Percentiles rank a stretch among this genome's conserved stretches.
phyloP scores from a whole-genome alignment of 768 basidiomycete species.

The Boletus tylopilopsis region DNA sequence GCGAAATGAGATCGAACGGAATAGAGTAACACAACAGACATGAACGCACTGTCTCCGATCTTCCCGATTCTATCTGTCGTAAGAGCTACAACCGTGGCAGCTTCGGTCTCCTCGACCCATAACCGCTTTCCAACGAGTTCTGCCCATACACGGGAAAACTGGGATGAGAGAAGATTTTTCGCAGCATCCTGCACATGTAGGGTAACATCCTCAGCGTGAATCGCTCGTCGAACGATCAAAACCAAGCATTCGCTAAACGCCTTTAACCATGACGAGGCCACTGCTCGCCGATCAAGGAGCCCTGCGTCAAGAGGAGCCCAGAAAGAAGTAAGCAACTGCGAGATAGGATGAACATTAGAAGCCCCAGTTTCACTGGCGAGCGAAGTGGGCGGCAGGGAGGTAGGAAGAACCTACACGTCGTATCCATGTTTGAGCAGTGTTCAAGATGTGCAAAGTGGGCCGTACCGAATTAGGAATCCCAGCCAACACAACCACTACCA shows the following conservation, averaged over 20 bases:
- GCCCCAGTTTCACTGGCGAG: neutral
- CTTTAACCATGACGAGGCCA: slow-evolving; percentile 57
- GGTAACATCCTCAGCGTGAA: slow-evolving; percentile 1
- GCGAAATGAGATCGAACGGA: slow-evolving; percentile 21
- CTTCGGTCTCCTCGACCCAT: slow-evolving; percentile 43
- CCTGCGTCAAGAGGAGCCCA: slow-evolving; percentile 71
- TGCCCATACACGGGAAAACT: slow-evolving; percentile 47
- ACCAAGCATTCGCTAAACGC: slow-evolving; percentile 67
- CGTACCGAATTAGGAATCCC: slow-evolving; percentile 71
- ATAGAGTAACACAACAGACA: slow-evolving; percentile 18
- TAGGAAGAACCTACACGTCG: slow-evolving; percentile 18
- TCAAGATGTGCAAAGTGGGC: slow-evolving; percentile 1
- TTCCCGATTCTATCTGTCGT: slow-evolving; percentile 42
- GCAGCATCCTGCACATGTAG: slow-evolving; percentile 2
- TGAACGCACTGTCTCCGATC: slow-evolving; percentile 38
- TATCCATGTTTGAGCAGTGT: neutral
- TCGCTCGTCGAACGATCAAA: slow-evolving; percentile 44
- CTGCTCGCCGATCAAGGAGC: slow-evolving; percentile 21
- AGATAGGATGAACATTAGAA: slow-evolving; percentile 28
- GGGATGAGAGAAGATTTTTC: slow-evolving; percentile 38
- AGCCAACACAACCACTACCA: slow-evolving; percentile 74
- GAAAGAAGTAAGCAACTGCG: slow-evolving; percentile 65
- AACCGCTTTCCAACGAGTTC: slow-evolving; percentile 42
- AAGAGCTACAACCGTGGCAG: slow-evolving; percentile 42
- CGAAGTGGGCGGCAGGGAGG: slow-evolving; percentile 10